phyloP scores from a whole-genome alignment of 2,329 filamentous ascomycete genomes.

The Ophiobolus disseminans region DNA sequence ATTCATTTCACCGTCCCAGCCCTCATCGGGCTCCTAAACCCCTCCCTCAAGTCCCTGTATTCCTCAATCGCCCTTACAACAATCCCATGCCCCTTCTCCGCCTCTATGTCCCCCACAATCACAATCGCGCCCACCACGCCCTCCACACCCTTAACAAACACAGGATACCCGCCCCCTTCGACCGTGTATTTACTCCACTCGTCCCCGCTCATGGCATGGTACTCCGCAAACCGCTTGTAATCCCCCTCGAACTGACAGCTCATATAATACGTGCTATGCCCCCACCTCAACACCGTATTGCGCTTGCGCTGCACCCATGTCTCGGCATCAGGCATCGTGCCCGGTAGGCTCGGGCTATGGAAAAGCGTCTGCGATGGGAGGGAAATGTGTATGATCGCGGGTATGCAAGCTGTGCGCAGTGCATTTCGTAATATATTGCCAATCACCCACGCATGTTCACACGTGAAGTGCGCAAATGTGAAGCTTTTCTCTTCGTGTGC shows the following conservation, averaged over 20 bases:
- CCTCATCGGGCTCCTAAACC: constrained; percentile 43
- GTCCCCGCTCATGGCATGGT: constrained; percentile 66
- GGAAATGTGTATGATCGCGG: constrained; percentile 69
- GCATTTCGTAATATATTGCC: constrained; percentile 69
- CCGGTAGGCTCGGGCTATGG: constrained; percentile 71
- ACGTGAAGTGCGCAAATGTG: constrained; percentile 65
- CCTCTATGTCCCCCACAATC: constrained; percentile 73
- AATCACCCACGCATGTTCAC: constrained; percentile 69
- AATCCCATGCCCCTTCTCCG: constrained; percentile 78
- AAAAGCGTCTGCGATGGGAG: constrained; percentile 72
- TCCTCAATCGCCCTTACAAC: constrained; percentile 73
- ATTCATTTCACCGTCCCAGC: constrained; percentile 44
- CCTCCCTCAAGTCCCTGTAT: constrained; percentile 51
- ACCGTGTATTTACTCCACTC: constrained; percentile 71
- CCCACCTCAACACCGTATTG: constrained; percentile 74
- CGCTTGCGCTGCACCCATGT: constrained; percentile 69
- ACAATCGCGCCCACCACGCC: constrained; percentile 77
- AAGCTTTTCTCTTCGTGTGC: constrained; percentile 53
- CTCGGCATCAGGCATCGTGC: constrained; percentile 75
- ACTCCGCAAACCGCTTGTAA: constrained; percentile 68
- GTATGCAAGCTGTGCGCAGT: constrained; percentile 61
- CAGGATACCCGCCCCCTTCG: constrained; percentile 77
- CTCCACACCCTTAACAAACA: constrained; percentile 75
- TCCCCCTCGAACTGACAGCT: constrained; percentile 72
- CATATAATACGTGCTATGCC: constrained; percentile 74